Conservation (phyloP, 2,329 filamentous ascomycete species). For the Grosmannia huntii region DNA sequence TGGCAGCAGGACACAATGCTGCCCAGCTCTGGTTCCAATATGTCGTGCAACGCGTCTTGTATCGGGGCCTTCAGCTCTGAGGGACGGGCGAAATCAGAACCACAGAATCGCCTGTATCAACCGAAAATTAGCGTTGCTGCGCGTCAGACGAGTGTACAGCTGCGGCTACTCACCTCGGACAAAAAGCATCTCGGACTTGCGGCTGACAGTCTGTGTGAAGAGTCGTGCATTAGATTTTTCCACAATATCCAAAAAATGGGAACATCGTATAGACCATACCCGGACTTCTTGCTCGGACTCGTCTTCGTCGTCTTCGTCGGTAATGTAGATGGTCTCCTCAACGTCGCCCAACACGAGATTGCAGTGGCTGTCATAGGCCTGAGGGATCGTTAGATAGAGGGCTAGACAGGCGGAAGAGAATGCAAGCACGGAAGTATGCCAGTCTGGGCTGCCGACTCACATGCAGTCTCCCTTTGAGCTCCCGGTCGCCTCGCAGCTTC, state of each 20-base stretch:
- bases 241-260: not conserved
- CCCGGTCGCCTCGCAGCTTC: slow-evolving; percentile 88
- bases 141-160: too few species aligned
- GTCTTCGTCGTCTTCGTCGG: slow-evolving; percentile 75
- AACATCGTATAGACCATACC: slow-evolving; percentile 32
- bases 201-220: slow-evolving; percentile 69
- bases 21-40: not conserved
- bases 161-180: slow-evolving; percentile 61
- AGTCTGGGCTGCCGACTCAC: slow-evolving; percentile 22
- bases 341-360: slow-evolving; percentile 94
- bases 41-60: not conserved
- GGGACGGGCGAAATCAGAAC: slow-evolving; percentile 18
- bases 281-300: slow-evolving; percentile 46
- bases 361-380: slow-evolving; percentile 99
- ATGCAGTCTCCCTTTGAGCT: slow-evolving; percentile 89
- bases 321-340: slow-evolving; percentile 89
- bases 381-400: not conserved
- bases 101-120: slow-evolving; percentile 12
- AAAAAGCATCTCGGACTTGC: slow-evolving; percentile 97
- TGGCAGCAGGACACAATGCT: not conserved
- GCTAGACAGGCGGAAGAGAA: slow-evolving; percentile 19
- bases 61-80: slow-evolving; percentile 7
- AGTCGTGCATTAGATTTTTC: not conserved
- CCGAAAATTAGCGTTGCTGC: not conserved
- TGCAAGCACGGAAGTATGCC: slow-evolving; percentile 23